Conservation (phyloP, 2,329 filamentous ascomycete species). For the Teratosphaeria viscida region DNA sequence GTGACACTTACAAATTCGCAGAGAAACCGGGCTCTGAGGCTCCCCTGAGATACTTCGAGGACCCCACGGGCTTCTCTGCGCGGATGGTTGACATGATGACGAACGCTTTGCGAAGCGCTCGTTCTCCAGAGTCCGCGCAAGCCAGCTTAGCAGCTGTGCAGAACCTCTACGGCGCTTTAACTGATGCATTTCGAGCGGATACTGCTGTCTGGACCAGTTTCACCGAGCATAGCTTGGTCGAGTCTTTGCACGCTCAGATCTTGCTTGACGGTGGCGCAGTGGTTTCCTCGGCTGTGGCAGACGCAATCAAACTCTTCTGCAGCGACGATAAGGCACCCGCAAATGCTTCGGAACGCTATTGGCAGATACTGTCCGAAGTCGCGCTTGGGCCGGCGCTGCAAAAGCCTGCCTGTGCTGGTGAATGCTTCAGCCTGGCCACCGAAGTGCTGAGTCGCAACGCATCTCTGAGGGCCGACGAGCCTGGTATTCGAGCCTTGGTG, state of each 20-base stretch:
- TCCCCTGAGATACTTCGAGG: constrained; percentile 11
- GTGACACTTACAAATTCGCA: constrained; percentile 6
- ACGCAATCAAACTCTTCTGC: constrained; percentile 15
- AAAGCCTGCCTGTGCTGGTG: constrained; percentile 1
- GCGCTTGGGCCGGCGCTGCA: constrained; percentile 13
- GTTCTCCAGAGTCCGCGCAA: background rate
- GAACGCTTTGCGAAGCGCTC: background rate
- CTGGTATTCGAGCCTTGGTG: constrained; percentile 11
- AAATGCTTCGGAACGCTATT: constrained; percentile 13
- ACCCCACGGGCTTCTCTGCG: constrained; percentile 11
- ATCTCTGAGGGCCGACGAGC: constrained; percentile 9
- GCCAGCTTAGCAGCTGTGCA: background rate
- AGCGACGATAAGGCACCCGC: constrained; percentile 8
- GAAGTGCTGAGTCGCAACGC: constrained; percentile 8
- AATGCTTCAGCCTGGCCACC: constrained; percentile 14
- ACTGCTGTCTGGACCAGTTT: constrained; percentile 18
- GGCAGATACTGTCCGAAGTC: constrained; percentile 8
- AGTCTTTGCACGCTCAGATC: constrained; percentile 27
- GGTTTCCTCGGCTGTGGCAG: constrained; percentile 7
- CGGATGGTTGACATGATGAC: constrained; percentile 11
- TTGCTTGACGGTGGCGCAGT: constrained; percentile 12
- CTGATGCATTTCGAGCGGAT: constrained; percentile 5
- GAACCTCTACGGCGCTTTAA: constrained; percentile 1
- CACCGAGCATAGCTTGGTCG: constrained; percentile 12
- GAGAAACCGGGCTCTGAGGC: constrained; percentile 7